Conservation (phyloP, 495 filamentous ascomycete genomes). For the Collariella sp. region DNA sequence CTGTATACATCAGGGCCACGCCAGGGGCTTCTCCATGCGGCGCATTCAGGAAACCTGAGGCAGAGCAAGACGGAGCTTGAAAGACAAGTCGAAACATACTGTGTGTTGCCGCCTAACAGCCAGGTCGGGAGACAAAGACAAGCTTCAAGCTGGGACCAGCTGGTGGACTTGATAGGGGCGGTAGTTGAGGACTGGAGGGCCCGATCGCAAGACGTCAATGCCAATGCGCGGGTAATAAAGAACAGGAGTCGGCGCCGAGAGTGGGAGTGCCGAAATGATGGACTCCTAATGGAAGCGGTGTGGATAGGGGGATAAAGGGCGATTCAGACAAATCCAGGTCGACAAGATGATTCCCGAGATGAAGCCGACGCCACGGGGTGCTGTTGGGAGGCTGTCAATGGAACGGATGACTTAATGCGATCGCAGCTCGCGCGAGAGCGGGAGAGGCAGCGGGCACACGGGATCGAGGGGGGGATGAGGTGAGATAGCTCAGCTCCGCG, state of each 20-base stretch:
- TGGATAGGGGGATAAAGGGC: slow-evolving; percentile 14
- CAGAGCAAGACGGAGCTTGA: neutral
- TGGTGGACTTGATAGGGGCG: neutral
- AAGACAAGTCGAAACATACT: slow-evolving; percentile 1
- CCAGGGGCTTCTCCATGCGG: neutral
- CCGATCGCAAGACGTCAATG: neutral
- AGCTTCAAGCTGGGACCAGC: neutral
- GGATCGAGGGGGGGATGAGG: slow-evolving; percentile 7
- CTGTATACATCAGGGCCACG: no score
- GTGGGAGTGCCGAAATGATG: slow-evolving; percentile 1
- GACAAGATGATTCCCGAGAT: slow-evolving; percentile 7
- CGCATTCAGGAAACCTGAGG: neutral
- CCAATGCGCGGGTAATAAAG: slow-evolving; percentile 7
- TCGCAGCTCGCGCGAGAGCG: neutral
- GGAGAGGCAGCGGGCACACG: neutral
- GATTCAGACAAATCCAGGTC: slow-evolving; percentile 1
- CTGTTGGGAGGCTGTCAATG: neutral
- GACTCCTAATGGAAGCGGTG: slow-evolving; percentile 1
- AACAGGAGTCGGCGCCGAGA: neutral
- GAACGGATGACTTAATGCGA: neutral
- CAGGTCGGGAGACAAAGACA: neutral
- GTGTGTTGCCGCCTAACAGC: neutral
- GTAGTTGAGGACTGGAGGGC: neutral
- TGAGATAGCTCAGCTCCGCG: slow-evolving; percentile 3
- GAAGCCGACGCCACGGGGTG: neutral